phyloP scores from a whole-genome alignment of 192 early-diverging fungal genomes.

The Hyaloraphidium curvatum region DNA sequence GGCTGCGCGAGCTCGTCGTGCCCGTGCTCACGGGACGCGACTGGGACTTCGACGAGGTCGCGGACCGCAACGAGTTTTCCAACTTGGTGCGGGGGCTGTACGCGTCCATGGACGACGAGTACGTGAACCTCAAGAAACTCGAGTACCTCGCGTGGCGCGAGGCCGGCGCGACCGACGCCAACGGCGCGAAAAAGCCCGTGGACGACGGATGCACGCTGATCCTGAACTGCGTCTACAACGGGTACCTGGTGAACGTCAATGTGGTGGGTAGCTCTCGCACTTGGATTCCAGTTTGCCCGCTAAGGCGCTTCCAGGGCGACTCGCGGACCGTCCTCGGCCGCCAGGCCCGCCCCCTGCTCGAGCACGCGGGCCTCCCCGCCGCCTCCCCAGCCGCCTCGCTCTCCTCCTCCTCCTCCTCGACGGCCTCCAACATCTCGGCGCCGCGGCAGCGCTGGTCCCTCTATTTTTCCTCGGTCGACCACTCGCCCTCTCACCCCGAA shows the following conservation, averaged over 20 bases:
- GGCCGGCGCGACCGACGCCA: background rate
- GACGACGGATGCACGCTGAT: slow-evolving; percentile 33
- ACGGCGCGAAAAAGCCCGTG: slow-evolving; percentile 3
- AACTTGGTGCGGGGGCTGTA: slow-evolving; percentile 14
- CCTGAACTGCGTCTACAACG: slow-evolving; percentile 23
- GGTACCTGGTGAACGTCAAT: slow-evolving; percentile 32
- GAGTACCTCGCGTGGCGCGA: slow-evolving; percentile 30
- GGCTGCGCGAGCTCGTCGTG: slow-evolving; percentile 13
- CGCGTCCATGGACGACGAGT: slow-evolving; percentile 26
- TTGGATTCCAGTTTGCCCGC: background rate
- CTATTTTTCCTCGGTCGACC: slow-evolving; percentile 26
- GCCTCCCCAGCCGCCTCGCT: background rate
- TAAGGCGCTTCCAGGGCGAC: slow-evolving; percentile 16
- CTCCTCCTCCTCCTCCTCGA: background rate
- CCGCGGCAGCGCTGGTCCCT: slow-evolving; percentile 16
- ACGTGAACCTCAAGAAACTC: slow-evolving; percentile 21
- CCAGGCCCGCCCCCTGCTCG: background rate
- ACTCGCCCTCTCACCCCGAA: slow-evolving; percentile 35
- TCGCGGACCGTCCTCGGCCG: slow-evolving; percentile 18
- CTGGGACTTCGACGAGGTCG: slow-evolving; percentile 21
- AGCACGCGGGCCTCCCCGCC: background rate
- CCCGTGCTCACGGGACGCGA: slow-evolving; percentile 5
- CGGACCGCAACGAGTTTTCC: slow-evolving; percentile 15
- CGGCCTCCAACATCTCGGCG: too few species aligned
- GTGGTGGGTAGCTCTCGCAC: background rate